These are phyloP conservation scores for Jamesozyma hellenica DNA, from an alignment of 805 yeast genomes.

Conservation along the genomic window DNA sequence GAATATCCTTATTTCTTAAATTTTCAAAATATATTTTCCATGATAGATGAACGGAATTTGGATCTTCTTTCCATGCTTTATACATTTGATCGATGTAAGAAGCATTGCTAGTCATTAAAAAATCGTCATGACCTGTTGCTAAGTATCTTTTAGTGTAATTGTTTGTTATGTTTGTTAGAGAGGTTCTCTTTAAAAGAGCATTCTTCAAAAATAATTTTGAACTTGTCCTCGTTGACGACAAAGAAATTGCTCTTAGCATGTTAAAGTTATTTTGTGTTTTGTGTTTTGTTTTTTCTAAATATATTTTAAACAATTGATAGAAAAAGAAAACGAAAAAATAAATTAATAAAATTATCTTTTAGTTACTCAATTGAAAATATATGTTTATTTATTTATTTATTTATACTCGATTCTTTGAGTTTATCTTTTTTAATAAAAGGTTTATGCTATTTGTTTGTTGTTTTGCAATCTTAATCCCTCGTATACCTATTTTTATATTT, in stretches of 20 bases:
- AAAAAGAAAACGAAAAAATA: too few species aligned
- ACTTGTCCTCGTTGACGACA: constrained; percentile 1
- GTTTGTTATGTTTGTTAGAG: not conserved
- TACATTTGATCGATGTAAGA: constrained; percentile 97
- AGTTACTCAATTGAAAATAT: too few species aligned
- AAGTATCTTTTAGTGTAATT: constrained; percentile 5
- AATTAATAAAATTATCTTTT: too few species aligned
- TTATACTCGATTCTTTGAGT: too few species aligned
- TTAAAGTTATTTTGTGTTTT: too few species aligned
- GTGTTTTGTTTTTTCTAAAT: not conserved
- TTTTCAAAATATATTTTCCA: constrained; percentile 97
- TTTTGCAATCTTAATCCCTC: too few species aligned
- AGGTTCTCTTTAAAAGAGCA: constrained; percentile 2
- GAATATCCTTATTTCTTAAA: constrained; percentile 58
- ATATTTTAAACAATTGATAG: too few species aligned
- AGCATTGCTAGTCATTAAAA: constrained; percentile 76
- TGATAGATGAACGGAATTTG: constrained; percentile 81
- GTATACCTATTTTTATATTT: too few species aligned
- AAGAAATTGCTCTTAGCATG: constrained; percentile 4
- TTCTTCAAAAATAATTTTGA: constrained; percentile 4
- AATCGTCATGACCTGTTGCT: constrained; percentile 44
- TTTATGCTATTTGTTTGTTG: too few species aligned
- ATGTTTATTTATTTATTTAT: too few species aligned
- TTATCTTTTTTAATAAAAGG: too few species aligned
- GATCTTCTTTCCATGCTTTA: constrained; percentile 86